Conservation (phyloP, 768 basidiomycete species). For the Boletus speciosus region DNA sequence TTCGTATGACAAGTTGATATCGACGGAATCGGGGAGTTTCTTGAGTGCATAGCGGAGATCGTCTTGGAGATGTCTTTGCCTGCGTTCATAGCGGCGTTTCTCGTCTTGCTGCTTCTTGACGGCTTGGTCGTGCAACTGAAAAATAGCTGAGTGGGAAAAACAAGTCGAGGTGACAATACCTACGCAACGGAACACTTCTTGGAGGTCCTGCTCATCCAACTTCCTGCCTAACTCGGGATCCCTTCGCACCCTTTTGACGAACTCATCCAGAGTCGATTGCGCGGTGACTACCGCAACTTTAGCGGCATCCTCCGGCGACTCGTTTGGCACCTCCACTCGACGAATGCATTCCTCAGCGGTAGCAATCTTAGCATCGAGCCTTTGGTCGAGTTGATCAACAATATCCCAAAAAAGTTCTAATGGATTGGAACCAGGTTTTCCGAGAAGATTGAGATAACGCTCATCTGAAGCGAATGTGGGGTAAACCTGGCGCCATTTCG, state of each 20-base stretch:
- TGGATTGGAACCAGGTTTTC: slow-evolving; percentile 91
- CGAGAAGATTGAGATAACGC: slow-evolving; percentile 85
- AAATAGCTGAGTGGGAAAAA: slow-evolving; percentile 6
- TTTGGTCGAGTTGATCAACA: slow-evolving; percentile 84
- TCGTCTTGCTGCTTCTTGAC: slow-evolving; percentile 80
- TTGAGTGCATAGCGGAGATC: slow-evolving; percentile 94
- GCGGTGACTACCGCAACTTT: slow-evolving; percentile 39
- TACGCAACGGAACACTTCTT: slow-evolving; percentile 62
- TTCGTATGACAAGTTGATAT: slow-evolving; percentile 73
- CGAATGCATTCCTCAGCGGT: slow-evolving; percentile 60
- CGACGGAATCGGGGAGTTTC: slow-evolving; percentile 80
- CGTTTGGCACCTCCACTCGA: slow-evolving; percentile 35
- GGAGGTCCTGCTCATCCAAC: slow-evolving; percentile 51
- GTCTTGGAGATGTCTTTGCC: slow-evolving; percentile 85
- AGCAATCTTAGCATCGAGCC: slow-evolving; percentile 75
- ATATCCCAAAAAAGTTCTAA: slow-evolving; percentile 96
- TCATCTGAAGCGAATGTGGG: slow-evolving; percentile 71
- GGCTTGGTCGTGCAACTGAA: slow-evolving; percentile 68
- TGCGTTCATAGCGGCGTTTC: slow-evolving; percentile 79
- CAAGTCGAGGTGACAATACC: slow-evolving; percentile 19
- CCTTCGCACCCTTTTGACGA: slow-evolving; percentile 51
- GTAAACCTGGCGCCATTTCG: slow-evolving; percentile 91
- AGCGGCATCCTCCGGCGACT: slow-evolving; percentile 27
- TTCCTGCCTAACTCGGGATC: slow-evolving; percentile 50
- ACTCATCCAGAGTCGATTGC: slow-evolving; percentile 66